Conservation (phyloP, 805 yeast genomes). For the Debaryomyces castellii region DNA sequence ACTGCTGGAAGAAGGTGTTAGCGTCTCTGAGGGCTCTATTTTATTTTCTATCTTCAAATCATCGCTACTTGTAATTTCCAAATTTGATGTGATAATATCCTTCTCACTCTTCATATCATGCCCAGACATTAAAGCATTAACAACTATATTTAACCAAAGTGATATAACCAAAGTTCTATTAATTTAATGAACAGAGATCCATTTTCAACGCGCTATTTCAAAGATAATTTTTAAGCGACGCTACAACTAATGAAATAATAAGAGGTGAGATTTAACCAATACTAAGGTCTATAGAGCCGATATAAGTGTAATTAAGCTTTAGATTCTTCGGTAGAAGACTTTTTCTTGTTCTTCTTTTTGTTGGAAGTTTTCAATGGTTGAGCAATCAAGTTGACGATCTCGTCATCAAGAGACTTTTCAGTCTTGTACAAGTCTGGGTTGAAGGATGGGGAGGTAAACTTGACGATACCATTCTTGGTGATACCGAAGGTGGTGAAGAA, state of each 20-base stretch:
- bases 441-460: slow-evolving; percentile 58
- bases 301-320: neutral
- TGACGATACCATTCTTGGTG: slow-evolving; percentile 70
- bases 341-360: slow-evolving; percentile 43
- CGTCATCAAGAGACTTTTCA: slow-evolving; percentile 55
- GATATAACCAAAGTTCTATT: neutral
- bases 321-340: slow-evolving; percentile 19
- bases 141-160: neutral
- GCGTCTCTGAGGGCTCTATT: neutral
- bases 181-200: neutral
- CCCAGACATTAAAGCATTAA: slow-evolving; percentile 1
- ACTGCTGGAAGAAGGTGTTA: neutral
- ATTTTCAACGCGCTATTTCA: neutral
- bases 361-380: slow-evolving; percentile 51
- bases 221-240: neutral
- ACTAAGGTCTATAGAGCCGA: neutral
- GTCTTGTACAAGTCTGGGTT: slow-evolving; percentile 49
- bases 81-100: neutral
- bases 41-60: neutral
- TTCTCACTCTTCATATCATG: neutral
- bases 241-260: neutral
- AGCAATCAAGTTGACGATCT: slow-evolving; percentile 44
- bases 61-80: neutral
- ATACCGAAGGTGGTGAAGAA: slow-evolving; percentile 73
- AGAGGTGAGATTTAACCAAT: neutral